phyloP scores from a whole-genome alignment of 352 stramenopile species.

The Phytophthora citrophthora region DNA sequence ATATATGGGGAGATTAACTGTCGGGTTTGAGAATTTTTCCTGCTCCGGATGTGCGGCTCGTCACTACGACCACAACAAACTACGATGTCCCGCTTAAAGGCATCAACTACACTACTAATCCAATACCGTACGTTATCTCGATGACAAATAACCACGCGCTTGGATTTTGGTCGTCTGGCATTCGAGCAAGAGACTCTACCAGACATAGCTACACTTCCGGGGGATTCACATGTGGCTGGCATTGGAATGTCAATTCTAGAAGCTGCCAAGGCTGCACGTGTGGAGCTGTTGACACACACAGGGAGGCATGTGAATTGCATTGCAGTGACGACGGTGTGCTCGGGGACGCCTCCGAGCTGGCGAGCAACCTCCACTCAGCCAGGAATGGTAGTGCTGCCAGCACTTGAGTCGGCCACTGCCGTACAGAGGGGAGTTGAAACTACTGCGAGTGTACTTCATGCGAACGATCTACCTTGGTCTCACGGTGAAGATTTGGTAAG shows the following conservation, averaged over 20 bases:
- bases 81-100: conserved; percentile 42
- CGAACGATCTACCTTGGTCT: conserved; percentile 20
- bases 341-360: conserved; percentile 44
- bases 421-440: conserved; percentile 6
- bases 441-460: conserved; percentile 9
- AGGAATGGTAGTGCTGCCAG: conserved; percentile 40
- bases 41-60: conserved; percentile 41
- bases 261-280: conserved; percentile 24
- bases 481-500: conserved; percentile 33
- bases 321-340: conserved; percentile 31
- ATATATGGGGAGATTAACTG: conserved; percentile 48
- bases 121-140: conserved; percentile 43
- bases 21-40: conserved; percentile 25
- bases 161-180: conserved; percentile 46
- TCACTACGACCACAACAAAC: conserved; percentile 44
- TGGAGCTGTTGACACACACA: conserved; percentile 4
- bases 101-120: conserved; percentile 34
- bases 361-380: conserved; percentile 25
- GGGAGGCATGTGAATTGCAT: conserved; percentile 30
- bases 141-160: conserved; percentile 51
- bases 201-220: conserved; percentile 22
- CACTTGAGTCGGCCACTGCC: conserved; percentile 11
- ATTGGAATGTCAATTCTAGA: conserved; percentile 28
- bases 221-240: conserved; percentile 26
- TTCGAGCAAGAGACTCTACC: too few relatives aligned